Base-by-base conservation (phyloP, 1,284 basidiomycete genomes). In the Inonotus obliquus region DNA sequence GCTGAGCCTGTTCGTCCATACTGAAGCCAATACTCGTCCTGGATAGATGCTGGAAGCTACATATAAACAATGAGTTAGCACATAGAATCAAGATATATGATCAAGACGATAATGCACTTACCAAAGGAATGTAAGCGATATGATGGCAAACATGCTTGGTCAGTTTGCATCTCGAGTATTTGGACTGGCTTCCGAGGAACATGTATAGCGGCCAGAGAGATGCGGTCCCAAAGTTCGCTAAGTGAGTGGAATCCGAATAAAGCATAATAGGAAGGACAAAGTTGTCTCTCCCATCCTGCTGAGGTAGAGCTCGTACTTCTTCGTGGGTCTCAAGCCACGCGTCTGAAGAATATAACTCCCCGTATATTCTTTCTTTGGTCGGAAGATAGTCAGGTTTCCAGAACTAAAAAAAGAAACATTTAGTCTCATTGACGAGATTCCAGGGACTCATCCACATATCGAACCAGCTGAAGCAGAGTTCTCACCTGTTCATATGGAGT, bases 221-320 rank as follows among this genome's bases (percentile, higher is more conserved):
- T 0, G 70, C 69, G 14, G 23, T 67, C 0, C 73, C 71, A 64
- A 76, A 76, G 21, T 65, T 65, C 13, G 75, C 65, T 7, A 75
- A 67, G 32, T 73, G 74, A 1, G 72, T 76, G 1, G 69, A 65
- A 61, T 77, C 75, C 0, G 75, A 77, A 65, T 69, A 75, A 9
- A 76, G 44, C 69, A 75, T 72, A 69, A 75, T 73, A 1, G 77
- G 53, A 1, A 63, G 64, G 0, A 66, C 67, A 9, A 76, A 65
- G 2, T 68, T 63, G 21, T 69, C 67, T 1, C 3, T 35, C 0
- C 27, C 21, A 10, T 54, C 53, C n/a, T 38, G 2, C 4, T 56
- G 39, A 1, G 52, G 51, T 13, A 44, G 19, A 17, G 21, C 25
- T 25, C 57, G 39, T 29, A 65, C 21, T 11, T 54, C 62, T 4